Evolutionary conservation across 2,329 filamentous ascomycete genomes (phyloP), one percentile per base, ranked within the genome.

Genomic region (Aspergillus costaricaensis): DNA sequence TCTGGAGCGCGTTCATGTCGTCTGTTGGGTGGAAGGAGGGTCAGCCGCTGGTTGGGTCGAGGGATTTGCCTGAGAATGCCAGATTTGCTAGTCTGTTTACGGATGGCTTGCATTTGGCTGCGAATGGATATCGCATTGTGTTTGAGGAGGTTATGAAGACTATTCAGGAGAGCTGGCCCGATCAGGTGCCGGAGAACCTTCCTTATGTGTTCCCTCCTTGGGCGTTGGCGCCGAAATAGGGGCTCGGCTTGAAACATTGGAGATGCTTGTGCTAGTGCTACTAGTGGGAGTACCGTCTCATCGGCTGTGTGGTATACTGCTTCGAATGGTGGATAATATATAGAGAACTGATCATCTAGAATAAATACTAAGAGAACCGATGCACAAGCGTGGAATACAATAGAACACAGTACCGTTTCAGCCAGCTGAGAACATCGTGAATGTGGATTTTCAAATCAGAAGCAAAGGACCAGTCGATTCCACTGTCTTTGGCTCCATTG

Each of bases 1-100:
- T 98, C 1, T 96, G 91, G 86, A 84, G 85, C 62, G 86, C 86
- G 0, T 83, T 97, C 68, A 91, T 96, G 87, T 81, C 85, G 58
- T 82, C 85, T 49, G 80, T 82, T 2, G 82, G 82, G 1, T 88
- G 84, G 77, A 72, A 79, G 15, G 76, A 77, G 66, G 82, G 80
- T 6, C 77, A 82, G 41, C 76, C 79, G 4, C 70, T 88, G 27
- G 75, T 80, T 14, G 83, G 93, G 75, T 79, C 85, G 76, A 73
- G 83, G 73, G 73, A 85, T 76, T 76, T 85, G 76, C 72, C 85
- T 73, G 67, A 82, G 52, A 89, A 87, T 70, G 82, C 87, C 57
- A 79, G 74, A 8, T 71, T 88, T 48, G 76, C 77, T 23, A 74
- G 76, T 23, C 74, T 86, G 56, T 76, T 88, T 63, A 78, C 79